Evolutionary conservation across 495 filamentous ascomycete genomes (phyloP).

Genomic region (Xylaria bambusicola): DNA sequence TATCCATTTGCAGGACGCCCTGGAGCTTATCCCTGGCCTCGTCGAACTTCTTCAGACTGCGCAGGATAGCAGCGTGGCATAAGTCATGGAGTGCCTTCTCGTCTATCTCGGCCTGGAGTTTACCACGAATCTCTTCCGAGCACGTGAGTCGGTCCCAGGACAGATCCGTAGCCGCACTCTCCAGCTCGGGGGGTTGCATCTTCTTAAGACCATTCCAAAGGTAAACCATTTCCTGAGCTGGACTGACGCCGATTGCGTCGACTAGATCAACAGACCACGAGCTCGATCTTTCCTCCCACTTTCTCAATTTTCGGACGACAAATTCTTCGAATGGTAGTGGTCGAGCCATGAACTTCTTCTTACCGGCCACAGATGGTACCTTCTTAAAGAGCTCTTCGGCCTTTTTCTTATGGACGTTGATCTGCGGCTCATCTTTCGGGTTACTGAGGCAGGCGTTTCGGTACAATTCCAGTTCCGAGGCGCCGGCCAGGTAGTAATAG

Average conservation of each 20-base stretch:
- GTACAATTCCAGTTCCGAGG: slow-evolving; percentile 77
- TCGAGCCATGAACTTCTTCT: slow-evolving; percentile 85
- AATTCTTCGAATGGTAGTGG: slow-evolving; percentile 91
- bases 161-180: slow-evolving; percentile 62
- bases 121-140: slow-evolving; percentile 56
- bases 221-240: slow-evolving; percentile 92
- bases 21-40: slow-evolving; percentile 67
- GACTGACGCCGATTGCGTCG: slow-evolving; percentile 82
- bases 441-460: slow-evolving; percentile 58
- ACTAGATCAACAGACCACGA: slow-evolving; percentile 67
- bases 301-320: slow-evolving; percentile 78
- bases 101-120: slow-evolving; percentile 70
- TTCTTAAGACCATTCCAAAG: slow-evolving; percentile 86
- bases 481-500: slow-evolving; percentile 87
- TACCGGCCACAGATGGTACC: slow-evolving; percentile 75
- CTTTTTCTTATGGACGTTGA: slow-evolving; percentile 51
- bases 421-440: slow-evolving; percentile 53
- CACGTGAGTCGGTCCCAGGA: slow-evolving; percentile 62
- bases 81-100: slow-evolving; percentile 72
- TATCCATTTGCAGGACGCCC: slow-evolving; percentile 64
- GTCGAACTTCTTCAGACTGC: slow-evolving; percentile 60
- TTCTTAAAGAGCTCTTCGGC: slow-evolving; percentile 70
- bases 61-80: slow-evolving; percentile 65
- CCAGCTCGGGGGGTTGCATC: slow-evolving; percentile 66
- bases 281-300: slow-evolving; percentile 83